Conservation (phyloP, 805 yeast genomes). For the Candida jianshihensis region DNA sequence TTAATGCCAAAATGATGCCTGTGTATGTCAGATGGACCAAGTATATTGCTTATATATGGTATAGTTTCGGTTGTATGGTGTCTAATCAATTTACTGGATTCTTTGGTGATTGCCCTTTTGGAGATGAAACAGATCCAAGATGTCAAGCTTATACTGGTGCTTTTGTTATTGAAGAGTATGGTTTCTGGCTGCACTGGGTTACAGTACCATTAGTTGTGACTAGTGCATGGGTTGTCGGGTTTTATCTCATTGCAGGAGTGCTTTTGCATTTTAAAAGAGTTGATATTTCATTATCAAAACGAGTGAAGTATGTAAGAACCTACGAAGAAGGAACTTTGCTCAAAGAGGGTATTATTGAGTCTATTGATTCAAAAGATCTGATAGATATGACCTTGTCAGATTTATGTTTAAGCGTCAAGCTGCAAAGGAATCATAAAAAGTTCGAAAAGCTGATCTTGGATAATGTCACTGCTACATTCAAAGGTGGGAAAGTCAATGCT, state of each 20-base stretch:
- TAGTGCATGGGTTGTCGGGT: slow-evolving; percentile 52
- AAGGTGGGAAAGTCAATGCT: slow-evolving; percentile 47
- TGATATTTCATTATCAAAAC: slow-evolving; percentile 19
- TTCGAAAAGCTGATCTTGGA: slow-evolving; percentile 14
- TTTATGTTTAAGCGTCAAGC: slow-evolving; percentile 12
- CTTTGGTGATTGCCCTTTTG: slow-evolving; percentile 50
- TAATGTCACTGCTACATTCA: slow-evolving; percentile 17
- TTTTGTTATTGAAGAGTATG: slow-evolving; percentile 47
- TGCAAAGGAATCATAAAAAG: slow-evolving; percentile 3
- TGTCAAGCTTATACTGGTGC: slow-evolving; percentile 49
- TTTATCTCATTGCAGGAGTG: slow-evolving; percentile 40
- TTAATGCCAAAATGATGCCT: slow-evolving; percentile 66
- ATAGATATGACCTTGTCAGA: slow-evolving; percentile 13
- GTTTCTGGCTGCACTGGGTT: slow-evolving; percentile 60
- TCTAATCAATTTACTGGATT: slow-evolving; percentile 62
- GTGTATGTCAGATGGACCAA: slow-evolving; percentile 84
- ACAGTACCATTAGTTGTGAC: slow-evolving; percentile 56
- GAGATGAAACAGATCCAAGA: slow-evolving; percentile 11
- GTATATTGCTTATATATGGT: slow-evolving; percentile 72
- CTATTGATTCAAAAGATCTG: slow-evolving; percentile 1
- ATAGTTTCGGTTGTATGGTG: slow-evolving; percentile 61
- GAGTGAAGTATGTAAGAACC: slow-evolving; percentile 6
- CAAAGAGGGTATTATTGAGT: background rate
- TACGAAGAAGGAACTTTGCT: slow-evolving; percentile 3
- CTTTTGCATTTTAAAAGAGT: slow-evolving; percentile 39